phyloP scores from a whole-genome alignment of 2,329 filamentous ascomycete species.

The Colletotrichum zoysiae region DNA sequence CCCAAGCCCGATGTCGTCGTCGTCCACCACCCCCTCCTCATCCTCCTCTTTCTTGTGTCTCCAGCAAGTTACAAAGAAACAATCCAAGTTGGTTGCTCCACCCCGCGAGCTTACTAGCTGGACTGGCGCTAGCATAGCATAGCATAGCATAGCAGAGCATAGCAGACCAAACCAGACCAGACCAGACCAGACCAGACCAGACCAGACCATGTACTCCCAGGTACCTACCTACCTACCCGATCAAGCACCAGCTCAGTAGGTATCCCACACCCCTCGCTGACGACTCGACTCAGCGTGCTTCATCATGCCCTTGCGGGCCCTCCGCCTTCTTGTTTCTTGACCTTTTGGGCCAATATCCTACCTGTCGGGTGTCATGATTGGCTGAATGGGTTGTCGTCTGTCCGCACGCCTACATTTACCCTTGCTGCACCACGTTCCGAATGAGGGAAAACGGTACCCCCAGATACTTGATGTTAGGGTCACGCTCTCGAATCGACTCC shows the following conservation, averaged over 20 bases:
- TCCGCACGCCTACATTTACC: slow-evolving; percentile 30
- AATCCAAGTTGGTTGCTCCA: slow-evolving; percentile 31
- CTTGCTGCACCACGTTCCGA: slow-evolving; percentile 39
- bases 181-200: too few relatives aligned
- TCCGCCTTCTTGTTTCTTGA: slow-evolving; percentile 35
- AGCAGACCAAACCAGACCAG: background rate
- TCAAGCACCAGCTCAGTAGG: slow-evolving; percentile 13
- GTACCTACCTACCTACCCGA: slow-evolving; percentile 23
- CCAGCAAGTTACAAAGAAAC: slow-evolving; percentile 26
- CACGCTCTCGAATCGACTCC: slow-evolving; percentile 38
- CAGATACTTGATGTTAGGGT: slow-evolving; percentile 35
- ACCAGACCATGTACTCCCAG: slow-evolving; percentile 25
- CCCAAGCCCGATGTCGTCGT: slow-evolving; percentile 29
- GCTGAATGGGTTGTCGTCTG: background rate
- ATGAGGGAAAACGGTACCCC: slow-evolving; percentile 35
- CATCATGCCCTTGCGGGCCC: slow-evolving; percentile 24
- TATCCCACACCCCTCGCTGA: slow-evolving; percentile 35
- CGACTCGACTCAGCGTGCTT: slow-evolving; percentile 23
- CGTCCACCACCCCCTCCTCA: too few relatives aligned
- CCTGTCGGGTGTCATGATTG: slow-evolving; percentile 27
- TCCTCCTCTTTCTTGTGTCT: slow-evolving; percentile 27
- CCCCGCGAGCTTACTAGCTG: slow-evolving; percentile 29
- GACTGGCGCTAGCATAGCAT: slow-evolving; percentile 19
- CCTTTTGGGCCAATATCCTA: slow-evolving; percentile 33
- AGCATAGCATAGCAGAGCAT: too few relatives aligned